Evolutionary conservation across 1,284 basidiomycete genomes (phyloP).

Genomic region (Vanrija sp.): DNA sequence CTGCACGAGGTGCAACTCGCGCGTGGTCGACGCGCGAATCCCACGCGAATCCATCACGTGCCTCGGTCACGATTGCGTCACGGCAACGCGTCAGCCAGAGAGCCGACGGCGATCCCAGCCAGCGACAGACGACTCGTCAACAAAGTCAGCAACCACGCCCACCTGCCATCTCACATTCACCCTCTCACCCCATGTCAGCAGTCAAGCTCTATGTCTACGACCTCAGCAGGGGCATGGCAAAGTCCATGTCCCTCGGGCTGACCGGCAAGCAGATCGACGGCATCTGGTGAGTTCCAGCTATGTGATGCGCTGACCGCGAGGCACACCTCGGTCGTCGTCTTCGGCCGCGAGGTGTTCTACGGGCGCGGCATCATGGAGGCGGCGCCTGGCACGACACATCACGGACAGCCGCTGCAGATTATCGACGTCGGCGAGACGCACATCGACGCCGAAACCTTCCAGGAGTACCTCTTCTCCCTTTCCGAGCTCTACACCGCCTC

Average conservation of each 20-base stretch:
- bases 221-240: slow-evolving; percentile 76
- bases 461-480: slow-evolving; percentile 73
- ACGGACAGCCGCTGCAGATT: slow-evolving; percentile 70
- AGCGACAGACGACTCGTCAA: neutral
- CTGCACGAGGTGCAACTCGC: too few relatives aligned
- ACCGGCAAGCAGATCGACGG: slow-evolving; percentile 84
- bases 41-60: too few relatives aligned
- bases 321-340: slow-evolving; percentile 81
- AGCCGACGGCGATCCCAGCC: neutral
- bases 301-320: slow-evolving; percentile 16
- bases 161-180: too few relatives aligned
- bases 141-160: neutral
- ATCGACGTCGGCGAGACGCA: slow-evolving; percentile 75
- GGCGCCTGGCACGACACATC: slow-evolving; percentile 74
- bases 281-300: slow-evolving; percentile 61
- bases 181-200: neutral
- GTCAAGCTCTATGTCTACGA: slow-evolving; percentile 87
- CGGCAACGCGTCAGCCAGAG: too few relatives aligned
- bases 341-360: slow-evolving; percentile 79
- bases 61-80: too few relatives aligned
- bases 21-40: too few relatives aligned
- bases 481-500: slow-evolving; percentile 75
- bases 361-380: slow-evolving; percentile 69
- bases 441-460: slow-evolving; percentile 76
- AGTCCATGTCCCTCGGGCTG: slow-evolving; percentile 67